Evolutionary conservation across 305 asterid genomes (phyloP).

Genomic region (Fraxinus floribunda): DNA sequence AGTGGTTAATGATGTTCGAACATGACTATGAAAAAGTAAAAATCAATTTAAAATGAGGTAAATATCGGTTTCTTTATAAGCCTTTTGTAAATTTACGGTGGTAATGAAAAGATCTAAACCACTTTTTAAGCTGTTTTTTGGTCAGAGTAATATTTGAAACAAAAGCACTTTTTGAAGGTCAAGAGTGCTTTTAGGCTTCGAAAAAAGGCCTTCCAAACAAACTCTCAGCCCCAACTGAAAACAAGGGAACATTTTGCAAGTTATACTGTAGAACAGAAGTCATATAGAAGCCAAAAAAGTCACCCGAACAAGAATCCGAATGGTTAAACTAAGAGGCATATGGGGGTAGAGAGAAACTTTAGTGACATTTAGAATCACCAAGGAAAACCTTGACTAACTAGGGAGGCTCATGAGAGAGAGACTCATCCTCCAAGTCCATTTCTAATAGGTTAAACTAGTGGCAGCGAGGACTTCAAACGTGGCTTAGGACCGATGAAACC

Average conservation of each 20-base stretch:
- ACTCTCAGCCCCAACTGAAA: not conserved
- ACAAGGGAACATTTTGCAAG: not conserved
- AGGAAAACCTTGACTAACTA: not conserved
- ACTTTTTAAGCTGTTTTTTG: not conserved
- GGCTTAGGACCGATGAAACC: conserved; percentile 23
- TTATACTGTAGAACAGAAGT: not conserved
- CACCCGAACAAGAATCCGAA: not conserved
- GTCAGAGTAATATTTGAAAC: not conserved
- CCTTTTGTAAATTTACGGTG: not conserved
- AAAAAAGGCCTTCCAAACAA: not conserved
- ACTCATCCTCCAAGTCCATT: not conserved
- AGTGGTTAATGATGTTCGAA: not conserved
- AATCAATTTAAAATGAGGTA: not conserved
- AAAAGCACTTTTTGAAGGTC: not conserved
- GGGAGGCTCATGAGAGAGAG: not conserved
- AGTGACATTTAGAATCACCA: too few relatives aligned
- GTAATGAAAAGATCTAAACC: not conserved
- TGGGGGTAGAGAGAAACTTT: not conserved
- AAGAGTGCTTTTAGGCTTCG: not conserved
- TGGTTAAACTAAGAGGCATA: not conserved
- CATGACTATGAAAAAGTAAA: not conserved
- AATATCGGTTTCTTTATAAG: not conserved
- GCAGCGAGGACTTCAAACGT: conserved; percentile 9
- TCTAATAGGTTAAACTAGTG: conserved; percentile 8
- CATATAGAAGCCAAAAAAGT: not conserved